Base-by-base conservation (phyloP, 306 rosid genomes). In the Begonia peltatifolia region DNA sequence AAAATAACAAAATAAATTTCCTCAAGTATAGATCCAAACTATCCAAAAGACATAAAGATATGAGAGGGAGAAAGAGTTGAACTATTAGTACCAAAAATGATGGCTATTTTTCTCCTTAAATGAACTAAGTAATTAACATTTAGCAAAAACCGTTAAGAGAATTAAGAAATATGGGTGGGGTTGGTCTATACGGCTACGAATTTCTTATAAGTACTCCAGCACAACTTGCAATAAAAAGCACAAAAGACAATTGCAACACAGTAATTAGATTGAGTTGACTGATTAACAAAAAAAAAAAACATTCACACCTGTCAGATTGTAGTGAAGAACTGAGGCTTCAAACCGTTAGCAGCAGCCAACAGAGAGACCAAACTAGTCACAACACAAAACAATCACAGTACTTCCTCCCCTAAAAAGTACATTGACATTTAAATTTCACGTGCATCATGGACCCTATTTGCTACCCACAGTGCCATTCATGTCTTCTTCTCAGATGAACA, bases 341-440 rank as follows among this genome's bases (percentile, higher is more conserved):
- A 61, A 23, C 43, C 10, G 55, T 30, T 51, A 46, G 72, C 12
- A 36, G 54, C 42, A 51, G 67, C 52, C 52, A 25, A 25, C 4
- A 25, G 35, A 17, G 18, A 17, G 18, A 52, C 72, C 80, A 59
- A 60, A 42, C n/a, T 12, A 50, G 74, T 80, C 76, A 60, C 77
- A 75, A 44, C 61, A 22, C 13, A 64, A 58, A 20, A 78, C 80
- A 70, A 74, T 71, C 71, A 76, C 65, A 57, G 47, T 59, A 42
- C 58, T 55, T 60, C 58, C 44, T 3, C 79, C 18, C 18, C 18
- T 17, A 68, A 70, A 70, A 63, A 76, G 72, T 69, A 75, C 56
- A 65, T 76, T 61, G 54, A 62, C 64, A 77, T 64, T 56, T 69
- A 64, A 68, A 67, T 56, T 76, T 88, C 97, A 82, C 93, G 83